Conservation (phyloP, 257 asterid species). For the Prunella vulgaris region DNA sequence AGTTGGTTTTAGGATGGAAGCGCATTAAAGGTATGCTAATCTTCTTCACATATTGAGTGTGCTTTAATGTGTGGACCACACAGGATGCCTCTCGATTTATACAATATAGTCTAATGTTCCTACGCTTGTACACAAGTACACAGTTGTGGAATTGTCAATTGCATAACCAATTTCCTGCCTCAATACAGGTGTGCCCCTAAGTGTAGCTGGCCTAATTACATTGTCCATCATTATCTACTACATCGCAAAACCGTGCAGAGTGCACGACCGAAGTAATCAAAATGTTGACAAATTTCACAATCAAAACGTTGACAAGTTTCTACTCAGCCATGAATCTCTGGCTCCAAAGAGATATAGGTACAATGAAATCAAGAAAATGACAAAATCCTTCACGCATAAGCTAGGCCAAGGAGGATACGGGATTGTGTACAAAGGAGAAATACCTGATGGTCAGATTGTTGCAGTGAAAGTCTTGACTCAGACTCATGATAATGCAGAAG, state of each 20-base stretch:
- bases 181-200: slow-evolving; percentile 27
- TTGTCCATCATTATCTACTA: slow-evolving; percentile 14
- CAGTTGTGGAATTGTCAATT: not conserved
- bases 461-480: slow-evolving; percentile 51
- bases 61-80: no score
- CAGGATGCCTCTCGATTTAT: no score
- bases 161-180: slow-evolving; percentile 1
- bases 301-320: slow-evolving; percentile 29
- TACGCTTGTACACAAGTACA: not conserved
- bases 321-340: slow-evolving; percentile 39
- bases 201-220: slow-evolving; percentile 9
- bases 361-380: slow-evolving; percentile 41
- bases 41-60: no score
- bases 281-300: slow-evolving; percentile 31
- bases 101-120: not conserved
- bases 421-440: slow-evolving; percentile 46
- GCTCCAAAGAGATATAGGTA: slow-evolving; percentile 45
- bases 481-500: slow-evolving; percentile 36
- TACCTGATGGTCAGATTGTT: slow-evolving; percentile 44
- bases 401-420: slow-evolving; percentile 61
- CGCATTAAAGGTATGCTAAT: no score
- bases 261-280: not conserved
- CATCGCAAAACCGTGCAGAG: slow-evolving; percentile 20
- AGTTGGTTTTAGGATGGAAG: no score
- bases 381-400: slow-evolving; percentile 36